These are phyloP conservation scores for Pterulicium gracile DNA, from an alignment of 1,284 basidiomycete genomes.

Conservation along the genomic window DNA sequence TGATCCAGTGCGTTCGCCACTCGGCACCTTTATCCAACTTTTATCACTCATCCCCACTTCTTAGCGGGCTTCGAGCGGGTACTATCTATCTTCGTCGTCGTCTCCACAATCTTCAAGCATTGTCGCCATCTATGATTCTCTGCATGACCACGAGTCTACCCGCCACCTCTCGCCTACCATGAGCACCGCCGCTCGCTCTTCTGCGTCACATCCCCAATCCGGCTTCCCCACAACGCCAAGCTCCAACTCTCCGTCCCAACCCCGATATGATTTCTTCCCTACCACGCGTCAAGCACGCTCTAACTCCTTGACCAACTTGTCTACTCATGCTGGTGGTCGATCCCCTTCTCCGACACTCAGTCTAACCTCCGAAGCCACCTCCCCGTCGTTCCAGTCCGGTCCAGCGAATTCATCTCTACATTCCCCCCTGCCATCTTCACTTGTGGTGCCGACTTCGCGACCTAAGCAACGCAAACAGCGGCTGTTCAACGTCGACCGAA, in stretches of 20 bases:
- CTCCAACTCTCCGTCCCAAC: conserved; percentile 23
- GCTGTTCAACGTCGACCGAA: conserved; percentile 63
- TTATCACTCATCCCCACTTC: neutral
- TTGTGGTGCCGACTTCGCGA: conserved; percentile 16
- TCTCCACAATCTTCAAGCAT: neutral
- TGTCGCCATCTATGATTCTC: neutral
- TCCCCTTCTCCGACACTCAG: conserved; percentile 53
- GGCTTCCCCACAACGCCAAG: conserved; percentile 26
- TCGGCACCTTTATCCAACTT: too few species aligned
- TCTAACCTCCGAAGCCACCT: conserved; percentile 38
- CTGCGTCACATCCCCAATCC: conserved; percentile 15
- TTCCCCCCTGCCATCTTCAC: conserved; percentile 6
- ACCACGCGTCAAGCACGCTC: conserved; percentile 27
- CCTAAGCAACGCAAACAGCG: conserved; percentile 59
- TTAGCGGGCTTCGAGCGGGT: neutral
- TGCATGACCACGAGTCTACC: neutral
- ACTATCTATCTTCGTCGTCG: neutral
- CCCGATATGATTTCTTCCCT: conserved; percentile 22
- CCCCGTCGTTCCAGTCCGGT: conserved; percentile 32
- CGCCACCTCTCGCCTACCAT: conserved; percentile 1
- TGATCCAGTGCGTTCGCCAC: neutral
- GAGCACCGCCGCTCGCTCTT: conserved; percentile 1
- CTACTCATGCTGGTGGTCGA: conserved; percentile 30
- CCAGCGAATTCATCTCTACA: conserved; percentile 20
- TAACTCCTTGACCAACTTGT: conserved; percentile 29